Evolutionary conservation across 2,329 filamentous ascomycete genomes (phyloP).

Genomic region (Waltergamsia citrina): DNA sequence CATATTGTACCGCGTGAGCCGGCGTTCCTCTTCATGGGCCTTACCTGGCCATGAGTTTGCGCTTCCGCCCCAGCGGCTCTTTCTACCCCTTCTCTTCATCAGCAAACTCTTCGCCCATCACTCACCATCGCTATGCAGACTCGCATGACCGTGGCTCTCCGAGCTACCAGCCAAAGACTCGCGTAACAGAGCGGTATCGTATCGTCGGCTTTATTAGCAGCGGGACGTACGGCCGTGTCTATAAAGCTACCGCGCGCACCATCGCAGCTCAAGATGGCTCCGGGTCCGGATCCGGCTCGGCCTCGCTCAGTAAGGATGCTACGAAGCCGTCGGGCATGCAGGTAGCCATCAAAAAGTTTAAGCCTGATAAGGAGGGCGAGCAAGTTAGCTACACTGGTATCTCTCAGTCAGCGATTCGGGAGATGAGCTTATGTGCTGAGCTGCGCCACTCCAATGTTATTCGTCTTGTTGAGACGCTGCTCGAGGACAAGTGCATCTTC

Average conservation of each 20-base stretch:
- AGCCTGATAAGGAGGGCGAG: constrained; percentile 97
- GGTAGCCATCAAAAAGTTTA: constrained; percentile 99
- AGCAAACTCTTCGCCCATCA: constrained; percentile 7
- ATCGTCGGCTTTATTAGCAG: constrained; percentile 98
- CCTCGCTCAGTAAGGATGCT: neutral
- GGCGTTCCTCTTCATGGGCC: too few species aligned
- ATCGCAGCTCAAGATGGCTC: constrained; percentile 4
- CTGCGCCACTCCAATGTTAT: constrained; percentile 85
- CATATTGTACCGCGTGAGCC: too few species aligned
- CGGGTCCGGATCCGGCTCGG: neutral
- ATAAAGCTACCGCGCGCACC: constrained; percentile 73
- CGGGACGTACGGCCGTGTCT: constrained; percentile 94
- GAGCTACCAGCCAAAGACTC: constrained; percentile 67
- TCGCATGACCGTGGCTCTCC: constrained; percentile 31
- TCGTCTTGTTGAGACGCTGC: constrained; percentile 84
- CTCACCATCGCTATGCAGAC: constrained; percentile 36
- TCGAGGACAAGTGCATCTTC: constrained; percentile 98
- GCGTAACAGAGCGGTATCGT: constrained; percentile 86
- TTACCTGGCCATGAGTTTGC: constrained; percentile 19
- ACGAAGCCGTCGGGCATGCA: constrained; percentile 49
- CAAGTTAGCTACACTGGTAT: constrained; percentile 92
- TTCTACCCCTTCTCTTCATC: constrained; percentile 12
- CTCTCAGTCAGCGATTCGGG: constrained; percentile 90
- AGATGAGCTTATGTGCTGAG: constrained; percentile 96
- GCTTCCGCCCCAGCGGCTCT: constrained; percentile 18